A percentile compares a stretch with the other conserved stretches of the same genome.
Conservation (phyloP, 176 grass and related monocot genomes). For the Cenchrus americanus region DNA sequence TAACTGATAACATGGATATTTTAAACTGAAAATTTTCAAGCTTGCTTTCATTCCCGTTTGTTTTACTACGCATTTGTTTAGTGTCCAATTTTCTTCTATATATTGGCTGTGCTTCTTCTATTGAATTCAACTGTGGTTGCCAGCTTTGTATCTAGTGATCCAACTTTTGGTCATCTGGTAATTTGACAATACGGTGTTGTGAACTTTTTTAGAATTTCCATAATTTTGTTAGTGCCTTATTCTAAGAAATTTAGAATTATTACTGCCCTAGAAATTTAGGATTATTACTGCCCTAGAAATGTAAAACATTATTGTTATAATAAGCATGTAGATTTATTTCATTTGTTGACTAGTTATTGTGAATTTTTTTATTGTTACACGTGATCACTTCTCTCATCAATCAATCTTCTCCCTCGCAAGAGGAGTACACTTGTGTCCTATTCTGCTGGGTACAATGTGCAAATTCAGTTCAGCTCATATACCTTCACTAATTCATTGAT, state of each 20-base stretch:
- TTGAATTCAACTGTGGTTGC: constrained; percentile 17
- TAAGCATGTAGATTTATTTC: constrained; percentile 4
- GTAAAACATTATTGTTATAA: not conserved
- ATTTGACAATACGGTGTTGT: constrained; percentile 7
- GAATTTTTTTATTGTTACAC: not conserved
- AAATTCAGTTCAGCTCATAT: constrained; percentile 10
- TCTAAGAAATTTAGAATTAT: not conserved
- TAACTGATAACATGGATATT: constrained; percentile 29
- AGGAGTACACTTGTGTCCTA: not conserved
- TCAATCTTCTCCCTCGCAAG: not conserved
- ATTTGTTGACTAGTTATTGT: constrained; percentile 5
- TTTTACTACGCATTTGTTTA: constrained; percentile 22
- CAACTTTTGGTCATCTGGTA: constrained; percentile 5
- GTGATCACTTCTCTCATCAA: constrained; percentile 21
- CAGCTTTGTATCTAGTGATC: constrained; percentile 19
- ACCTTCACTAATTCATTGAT: not conserved
- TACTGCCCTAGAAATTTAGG: constrained; percentile 12
- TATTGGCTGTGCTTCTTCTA: constrained; percentile 18
- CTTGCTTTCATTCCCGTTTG: constrained; percentile 1
- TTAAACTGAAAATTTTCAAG: constrained; percentile 22
- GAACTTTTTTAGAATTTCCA: not conserved
- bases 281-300: constrained; percentile 14
- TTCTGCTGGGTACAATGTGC: not conserved
- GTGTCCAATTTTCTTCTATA: constrained; percentile 14
- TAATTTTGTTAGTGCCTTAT: not conserved